These are phyloP conservation scores for Globisporangium takayamanum DNA, from an alignment of 352 stramenopile genomes.

Conservation along the genomic window DNA sequence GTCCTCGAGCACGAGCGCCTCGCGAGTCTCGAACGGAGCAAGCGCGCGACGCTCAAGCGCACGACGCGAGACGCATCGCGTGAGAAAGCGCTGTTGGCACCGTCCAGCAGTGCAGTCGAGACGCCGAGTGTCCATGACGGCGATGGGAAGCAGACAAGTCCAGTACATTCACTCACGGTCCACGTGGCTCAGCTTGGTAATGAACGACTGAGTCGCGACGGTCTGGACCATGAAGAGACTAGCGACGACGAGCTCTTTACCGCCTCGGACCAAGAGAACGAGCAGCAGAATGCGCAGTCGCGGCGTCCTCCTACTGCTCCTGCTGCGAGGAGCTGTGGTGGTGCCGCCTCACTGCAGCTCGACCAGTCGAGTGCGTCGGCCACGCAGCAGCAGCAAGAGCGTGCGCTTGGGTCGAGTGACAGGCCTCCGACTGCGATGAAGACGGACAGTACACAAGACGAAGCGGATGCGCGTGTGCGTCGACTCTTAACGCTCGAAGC, in stretches of 20 bases:
- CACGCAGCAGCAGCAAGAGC: neutral
- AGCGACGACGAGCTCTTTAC: neutral
- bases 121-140: too few relatives aligned
- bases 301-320: too few relatives aligned
- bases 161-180: neutral
- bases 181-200: neutral
- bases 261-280: slow-evolving; percentile 13
- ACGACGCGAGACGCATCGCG: neutral
- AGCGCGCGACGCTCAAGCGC: slow-evolving; percentile 7
- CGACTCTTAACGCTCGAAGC: slow-evolving; percentile 12
- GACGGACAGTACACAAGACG: neutral
- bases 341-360: too few relatives aligned
- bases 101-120: neutral
- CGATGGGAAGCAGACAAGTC: neutral
- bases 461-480: neutral
- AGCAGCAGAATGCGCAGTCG: neutral
- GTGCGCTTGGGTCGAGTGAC: neutral
- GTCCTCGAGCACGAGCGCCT: slow-evolving; percentile 20
- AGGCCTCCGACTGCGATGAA: neutral
- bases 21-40: slow-evolving; percentile 7
- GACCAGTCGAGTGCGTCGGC: neutral
- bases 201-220: neutral
- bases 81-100: neutral
- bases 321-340: too few relatives aligned
- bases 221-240: neutral